Base-by-base conservation (phyloP, 2,329 filamentous ascomycete genomes). In the Boeremia lycopersici region DNA sequence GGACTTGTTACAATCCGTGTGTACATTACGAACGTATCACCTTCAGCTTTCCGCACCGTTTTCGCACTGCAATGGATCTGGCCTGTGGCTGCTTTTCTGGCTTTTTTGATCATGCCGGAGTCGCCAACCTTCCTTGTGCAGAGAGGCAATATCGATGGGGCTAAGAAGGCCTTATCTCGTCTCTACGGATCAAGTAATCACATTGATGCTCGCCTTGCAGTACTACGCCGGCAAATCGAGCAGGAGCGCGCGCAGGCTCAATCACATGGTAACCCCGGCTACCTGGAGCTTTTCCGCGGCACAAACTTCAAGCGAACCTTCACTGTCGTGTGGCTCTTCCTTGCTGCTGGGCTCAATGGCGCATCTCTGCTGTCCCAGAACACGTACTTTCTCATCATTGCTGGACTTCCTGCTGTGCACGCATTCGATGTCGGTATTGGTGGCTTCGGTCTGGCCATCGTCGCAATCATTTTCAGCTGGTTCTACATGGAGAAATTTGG, bases 401-500 rank as follows among this genome's bases (percentile, higher is more conserved):
- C 52, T 19, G 52, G 52, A 12, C 46, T 55, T 8, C 33, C 40
- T 23, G 33, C 52, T 11, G 41, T 55, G 13, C 45, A 55, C 13
- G 52, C 46, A 10, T 55, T 55, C 10, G 52, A 55, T 31, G 41
- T 55, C 10, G 52, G 52, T 19, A 55, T 55, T 25, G 52, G 52
- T 28, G 52, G 52, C 6, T 55, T 55, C 12, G 52, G 52, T 19
- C 46, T 55, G 25, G 52, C 52, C 15, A 46, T 55, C 19, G 11
- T 55, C 7, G 46, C 52, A 6, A 55, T 55, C 12, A 35, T 55
- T 3, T 42, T 38, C 11, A 49, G 45, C 9, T 55, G 52, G 52
- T 55, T 55, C 25, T 50, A 45, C 30, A 55, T 55, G 40, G 52
- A 55, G 31, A 45, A 46, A 17, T 49, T 50, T 30, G 52, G 52